A percentile compares a stretch with the other conserved stretches of the same genome.
Evolutionary conservation across 2,329 filamentous ascomycete genomes (phyloP).

Genomic region (Huntiella moniliformis): DNA sequence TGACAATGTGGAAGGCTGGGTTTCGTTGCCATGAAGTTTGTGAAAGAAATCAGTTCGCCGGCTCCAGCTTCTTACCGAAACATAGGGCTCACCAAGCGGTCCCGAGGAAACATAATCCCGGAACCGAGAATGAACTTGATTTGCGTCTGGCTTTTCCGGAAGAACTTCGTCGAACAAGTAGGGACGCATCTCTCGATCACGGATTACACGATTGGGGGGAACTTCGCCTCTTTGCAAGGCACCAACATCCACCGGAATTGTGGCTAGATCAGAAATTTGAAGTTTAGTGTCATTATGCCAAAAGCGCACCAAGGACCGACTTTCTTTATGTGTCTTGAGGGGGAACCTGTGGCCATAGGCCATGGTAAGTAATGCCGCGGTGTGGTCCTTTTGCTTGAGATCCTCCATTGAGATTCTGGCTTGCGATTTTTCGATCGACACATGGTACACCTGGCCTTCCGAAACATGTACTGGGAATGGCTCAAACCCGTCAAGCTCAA

Average conservation of each 20-base stretch:
- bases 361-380: conserved; percentile 2
- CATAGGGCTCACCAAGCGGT: conserved; percentile 28
- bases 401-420: conserved; percentile 1
- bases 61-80: conserved; percentile 31
- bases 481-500: conserved; percentile 21
- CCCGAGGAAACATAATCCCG: conserved; percentile 19
- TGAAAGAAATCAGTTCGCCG: conserved; percentile 43
- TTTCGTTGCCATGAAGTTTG: conserved; percentile 12
- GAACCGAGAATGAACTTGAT: conserved; percentile 22
- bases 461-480: conserved; percentile 25
- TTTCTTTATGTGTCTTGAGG: not conserved
- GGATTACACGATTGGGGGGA: conserved; percentile 17
- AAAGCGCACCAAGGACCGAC: conserved; percentile 1
- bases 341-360: conserved; percentile 5
- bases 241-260: not conserved
- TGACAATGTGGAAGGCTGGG: conserved; percentile 16
- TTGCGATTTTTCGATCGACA: conserved; percentile 16
- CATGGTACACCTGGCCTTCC: conserved; percentile 18
- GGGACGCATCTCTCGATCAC: conserved; percentile 16
- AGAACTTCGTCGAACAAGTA: conserved; percentile 25
- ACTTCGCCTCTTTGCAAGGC: conserved; percentile 15
- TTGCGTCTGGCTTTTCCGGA: conserved; percentile 23
- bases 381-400: conserved; percentile 17
- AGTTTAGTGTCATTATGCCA: not conserved
- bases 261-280: conserved; percentile 3